Base-by-base conservation (phyloP, 768 basidiomycete species). In the Leccinum olivaceopallidum region DNA sequence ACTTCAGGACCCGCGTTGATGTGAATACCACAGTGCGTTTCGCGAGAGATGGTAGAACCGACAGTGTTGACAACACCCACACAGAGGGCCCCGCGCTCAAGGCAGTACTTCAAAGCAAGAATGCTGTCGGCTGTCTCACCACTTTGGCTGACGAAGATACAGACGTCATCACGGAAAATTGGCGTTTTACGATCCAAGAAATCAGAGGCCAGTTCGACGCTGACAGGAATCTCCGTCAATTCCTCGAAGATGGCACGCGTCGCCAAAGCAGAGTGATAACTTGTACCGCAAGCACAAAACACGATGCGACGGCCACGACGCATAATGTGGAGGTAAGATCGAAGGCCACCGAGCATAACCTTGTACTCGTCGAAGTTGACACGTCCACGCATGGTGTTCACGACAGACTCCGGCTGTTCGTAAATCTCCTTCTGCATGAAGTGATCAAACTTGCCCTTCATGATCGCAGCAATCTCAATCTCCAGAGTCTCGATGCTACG, bases 341-440 rank as follows among this genome's bases (percentile, higher is more conserved):
- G 92, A 62, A 99, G 83, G 42, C 97, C 97, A 72, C 97, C 97
- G 48, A 99, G 88, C 12, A 90, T 98, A 72, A 99, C 92, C 64
- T 83, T 83, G 77, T 92, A 85, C 56, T 83, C 86, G 72, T 98
- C 97, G 68, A 99, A 99, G 83, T 97, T 98, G 81, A 99, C 92
- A 67, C 97, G 94, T 62, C 97, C 97, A 85, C 97, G 92, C 97
- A 99, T 99, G 55, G 97, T 99, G 84, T 99, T 99, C 78, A 98
- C 94, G 63, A 98, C 97, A 28, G 94, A 96, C 72, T 99, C 97
- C 55, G 97, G 96, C 75, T 98, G 96, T 73, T 98, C 93, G 81
- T 94, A 98, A 68, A 98, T 98, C 77, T 99, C 97, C 81, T 99
- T 99, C 76, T 98, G 96, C 97, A 99, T 99, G 80, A 99, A 99